These are phyloP conservation scores for Mikania micrantha DNA, from an alignment of 129 eudicot genomes.

Conservation along the genomic window DNA sequence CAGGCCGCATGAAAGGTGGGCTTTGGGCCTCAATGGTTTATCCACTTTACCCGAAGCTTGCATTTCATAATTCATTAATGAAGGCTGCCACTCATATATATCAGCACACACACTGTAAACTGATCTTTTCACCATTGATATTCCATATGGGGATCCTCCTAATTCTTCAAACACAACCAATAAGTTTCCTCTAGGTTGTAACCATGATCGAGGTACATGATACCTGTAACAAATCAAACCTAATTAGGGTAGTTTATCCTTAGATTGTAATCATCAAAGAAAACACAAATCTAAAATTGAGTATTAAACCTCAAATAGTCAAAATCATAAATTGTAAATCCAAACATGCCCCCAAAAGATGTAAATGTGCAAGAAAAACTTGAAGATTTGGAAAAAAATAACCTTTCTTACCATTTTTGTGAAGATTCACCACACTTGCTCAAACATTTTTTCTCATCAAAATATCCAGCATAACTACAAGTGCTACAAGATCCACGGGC, in stretches of 20 bases:
- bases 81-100: conserved; percentile 90
- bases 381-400: too few relatives aligned
- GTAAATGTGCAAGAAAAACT: too few relatives aligned
- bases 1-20: conserved; percentile 70
- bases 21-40: conserved; percentile 81
- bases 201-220: conserved; percentile 94
- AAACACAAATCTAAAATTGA: too few relatives aligned
- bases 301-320: too few relatives aligned
- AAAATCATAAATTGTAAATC: too few relatives aligned
- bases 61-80: conserved; percentile 55
- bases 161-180: conserved; percentile 91
- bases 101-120: conserved; percentile 79
- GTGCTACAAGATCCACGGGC: conserved; percentile 73
- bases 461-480: conserved; percentile 88
- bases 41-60: conserved; percentile 57
- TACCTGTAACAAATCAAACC: conserved; percentile 53
- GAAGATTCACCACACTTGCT: conserved; percentile 88
- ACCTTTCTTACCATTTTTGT: conserved; percentile 71
- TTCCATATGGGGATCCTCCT: conserved; percentile 80
- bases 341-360: too few relatives aligned
- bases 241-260: too few relatives aligned
- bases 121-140: conserved; percentile 69
- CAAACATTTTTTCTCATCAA: conserved; percentile 74
- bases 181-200: conserved; percentile 70
- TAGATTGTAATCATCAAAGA: too few relatives aligned